These are phyloP conservation scores for Salvia splendens DNA, from an alignment of 257 asterid species.

Conservation along the genomic window DNA sequence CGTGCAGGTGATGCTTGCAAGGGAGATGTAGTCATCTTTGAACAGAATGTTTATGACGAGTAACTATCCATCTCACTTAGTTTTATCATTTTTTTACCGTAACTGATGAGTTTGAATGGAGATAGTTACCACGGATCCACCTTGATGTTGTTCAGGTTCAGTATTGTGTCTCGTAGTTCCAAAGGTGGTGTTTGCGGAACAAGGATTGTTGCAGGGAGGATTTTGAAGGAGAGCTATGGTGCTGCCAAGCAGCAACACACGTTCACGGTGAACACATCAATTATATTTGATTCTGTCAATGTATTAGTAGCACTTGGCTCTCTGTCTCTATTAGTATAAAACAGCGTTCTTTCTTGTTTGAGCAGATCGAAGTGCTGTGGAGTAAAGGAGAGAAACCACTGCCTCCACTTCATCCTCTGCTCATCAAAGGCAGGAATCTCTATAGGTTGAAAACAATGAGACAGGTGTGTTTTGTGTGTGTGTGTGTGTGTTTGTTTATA, in stretches of 20 bases:
- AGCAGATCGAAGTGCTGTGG: conserved; percentile 92
- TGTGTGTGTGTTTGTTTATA: conserved; percentile 6
- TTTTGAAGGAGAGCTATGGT: conserved; percentile 93
- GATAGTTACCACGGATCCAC: not conserved
- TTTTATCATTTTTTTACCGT: not conserved
- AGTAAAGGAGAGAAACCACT: conserved; percentile 83
- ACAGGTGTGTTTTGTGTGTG: conserved; percentile 51
- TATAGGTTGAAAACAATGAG: conserved; percentile 76
- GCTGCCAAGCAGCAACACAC: conserved; percentile 97
- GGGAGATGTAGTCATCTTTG: conserved; percentile 82
- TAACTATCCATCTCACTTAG: conserved; percentile 40
- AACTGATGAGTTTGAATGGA: not conserved
- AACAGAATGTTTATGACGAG: conserved; percentile 88
- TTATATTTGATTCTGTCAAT: conserved; percentile 13
- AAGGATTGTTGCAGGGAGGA: conserved; percentile 74
- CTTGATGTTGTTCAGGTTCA: conserved; percentile 51
- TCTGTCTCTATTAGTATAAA: not conserved
- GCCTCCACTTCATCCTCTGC: conserved; percentile 85
- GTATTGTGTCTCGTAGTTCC: conserved; percentile 72
- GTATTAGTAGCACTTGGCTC: not conserved
- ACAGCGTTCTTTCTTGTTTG: not conserved
- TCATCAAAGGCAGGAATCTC: conserved; percentile 91
- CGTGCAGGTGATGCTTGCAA: conserved; percentile 88
- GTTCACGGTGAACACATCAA: conserved; percentile 57
- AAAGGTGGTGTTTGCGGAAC: conserved; percentile 76